Base-by-base conservation (phyloP, 495 filamentous ascomycete species). In the Penicillium arizonense region DNA sequence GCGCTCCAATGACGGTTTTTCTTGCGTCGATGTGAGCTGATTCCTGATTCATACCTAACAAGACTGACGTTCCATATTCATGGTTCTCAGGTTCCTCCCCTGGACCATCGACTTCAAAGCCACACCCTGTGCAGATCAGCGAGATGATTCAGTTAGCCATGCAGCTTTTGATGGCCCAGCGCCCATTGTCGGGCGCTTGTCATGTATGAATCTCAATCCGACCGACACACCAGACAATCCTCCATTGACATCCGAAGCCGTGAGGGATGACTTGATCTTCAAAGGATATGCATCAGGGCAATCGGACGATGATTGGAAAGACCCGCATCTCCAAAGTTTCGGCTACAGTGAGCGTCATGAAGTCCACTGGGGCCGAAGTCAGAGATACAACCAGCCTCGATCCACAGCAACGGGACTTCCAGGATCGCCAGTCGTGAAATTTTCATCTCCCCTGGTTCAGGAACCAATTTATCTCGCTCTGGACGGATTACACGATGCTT, bases 361-460 rank as follows among this genome's bases (percentile, higher is more conserved):
- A 9, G 53, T 87, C 21, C 82, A 82, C 49, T 91, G 87, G 88
- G 87, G 87, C 8, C 77, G 74, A 23, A 82, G 73, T 16, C 64
- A 65, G 21, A 66, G 76, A 41, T 82, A 84, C 62, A 84, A 87
- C 61, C 91, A 95, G 59, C 90, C 90, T 10, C 82, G 74, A 54
- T 88, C 89, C 4, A 80, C 81, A 49, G 86, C 86, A 16, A 83
- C 76, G 34, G 77, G 78, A 12, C 78, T 83, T 35, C 90, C 88
- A 9, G 84, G 83, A 0, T 80, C 80, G 20, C 86, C 84, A 3
- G 81, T 93, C 38, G 63, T 87, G 28, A 81, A 87, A 30, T 0
- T 30, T 7, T 30, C 28, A 10, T 0, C 0, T 9, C 28, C 28
- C 28, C 28, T 4, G 7, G 9, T 30, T 0, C 2, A 30, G 7